Evolutionary conservation across 495 filamentous ascomycete species (phyloP), one percentile per base, ranked within the genome.

Genomic region (Trichoderma gamsii): DNA sequence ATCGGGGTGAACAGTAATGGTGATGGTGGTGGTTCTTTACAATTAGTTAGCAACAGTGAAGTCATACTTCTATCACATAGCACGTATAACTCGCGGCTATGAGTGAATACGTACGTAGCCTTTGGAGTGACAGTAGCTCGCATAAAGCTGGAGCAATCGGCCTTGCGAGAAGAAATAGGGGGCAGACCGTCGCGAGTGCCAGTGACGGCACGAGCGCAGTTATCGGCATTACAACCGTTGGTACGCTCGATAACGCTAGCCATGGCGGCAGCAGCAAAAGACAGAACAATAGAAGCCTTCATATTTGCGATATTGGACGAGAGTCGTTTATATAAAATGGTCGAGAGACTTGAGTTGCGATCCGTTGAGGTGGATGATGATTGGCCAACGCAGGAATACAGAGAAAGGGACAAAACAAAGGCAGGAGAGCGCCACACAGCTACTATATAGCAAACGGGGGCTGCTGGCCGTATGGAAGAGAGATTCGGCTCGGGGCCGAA

Each of bases 181-280:
- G 65, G 68, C 25, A 78, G 69, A 41, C 74, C 73, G 32, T 49
- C 52, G 15, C 75, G 72, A 64, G 75, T 78, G 41, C 75, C 73
- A 6, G 75, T 75, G 32, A 78, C 69, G 49, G 73, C 73, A 41
- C 73, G 73, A 71, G 76, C 75, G 72, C 76, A 78, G 73, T 75
- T 76, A 70, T 78, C 75, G 70, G 75, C 76, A 56, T 67, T 63
- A 70, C 74, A 76, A 3, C 49, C 49, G 35, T 38, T 44, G 25
- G 72, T 71, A 18, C 52, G 49, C 43, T 72, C 70, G n/a, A 73
- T 69, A 41, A 69, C 68, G 69, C 65, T 44, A 67, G 71, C 72
- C n/a, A 73, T 61, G 56, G 70, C 73, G 67, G 72, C 46, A 63
- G 71, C 67, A 66, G 71, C 69, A 38, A 75, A 67, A 18, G 73